A percentile compares a stretch with the other conserved stretches of the same genome.
Evolutionary conservation across 805 yeast species (phyloP).

Genomic region (Starmerella floris): DNA sequence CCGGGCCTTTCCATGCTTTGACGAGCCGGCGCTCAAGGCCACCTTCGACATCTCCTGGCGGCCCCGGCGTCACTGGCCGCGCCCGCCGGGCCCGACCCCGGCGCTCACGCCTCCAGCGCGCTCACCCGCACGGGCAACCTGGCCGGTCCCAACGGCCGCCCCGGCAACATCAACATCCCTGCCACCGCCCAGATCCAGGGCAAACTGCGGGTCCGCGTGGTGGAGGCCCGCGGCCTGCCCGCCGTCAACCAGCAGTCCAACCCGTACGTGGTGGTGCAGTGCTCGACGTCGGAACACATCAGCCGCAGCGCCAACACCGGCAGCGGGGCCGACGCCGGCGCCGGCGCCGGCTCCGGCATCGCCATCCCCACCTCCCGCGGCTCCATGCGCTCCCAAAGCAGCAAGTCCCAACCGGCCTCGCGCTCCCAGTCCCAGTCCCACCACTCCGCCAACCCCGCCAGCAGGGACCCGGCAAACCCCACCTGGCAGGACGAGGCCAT

Average conservation of each 20-base stretch:
- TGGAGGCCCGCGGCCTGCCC: conserved; percentile 58
- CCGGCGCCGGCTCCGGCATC: conserved; percentile 22
- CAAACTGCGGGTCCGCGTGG: conserved; percentile 62
- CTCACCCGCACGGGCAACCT: background rate
- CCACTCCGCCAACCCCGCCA: background rate
- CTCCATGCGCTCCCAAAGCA: conserved; percentile 8
- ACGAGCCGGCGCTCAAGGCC: conserved; percentile 60
- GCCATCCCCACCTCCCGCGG: conserved; percentile 27
- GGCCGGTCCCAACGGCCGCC: background rate
- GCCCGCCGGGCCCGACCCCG: background rate
- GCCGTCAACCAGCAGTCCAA: conserved; percentile 24
- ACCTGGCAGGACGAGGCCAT: conserved; percentile 86
- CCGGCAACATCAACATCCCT: conserved; percentile 13
- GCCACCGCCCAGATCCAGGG: conserved; percentile 34
- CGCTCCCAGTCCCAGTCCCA: conserved; percentile 6
- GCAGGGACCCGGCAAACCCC: conserved; percentile 40
- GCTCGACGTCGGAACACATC: conserved; percentile 81
- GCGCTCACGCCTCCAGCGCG: conserved; percentile 1
- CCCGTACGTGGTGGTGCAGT: conserved; percentile 70
- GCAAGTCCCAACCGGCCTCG: too few relatives aligned
- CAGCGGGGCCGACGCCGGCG: background rate
- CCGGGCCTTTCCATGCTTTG: conserved; percentile 64
- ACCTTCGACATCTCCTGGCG: conserved; percentile 38
- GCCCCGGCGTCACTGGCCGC: background rate
- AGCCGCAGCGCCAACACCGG: conserved; percentile 32